phyloP scores from a whole-genome alignment of 768 basidiomycete species.

The Exidia glandulosa region DNA sequence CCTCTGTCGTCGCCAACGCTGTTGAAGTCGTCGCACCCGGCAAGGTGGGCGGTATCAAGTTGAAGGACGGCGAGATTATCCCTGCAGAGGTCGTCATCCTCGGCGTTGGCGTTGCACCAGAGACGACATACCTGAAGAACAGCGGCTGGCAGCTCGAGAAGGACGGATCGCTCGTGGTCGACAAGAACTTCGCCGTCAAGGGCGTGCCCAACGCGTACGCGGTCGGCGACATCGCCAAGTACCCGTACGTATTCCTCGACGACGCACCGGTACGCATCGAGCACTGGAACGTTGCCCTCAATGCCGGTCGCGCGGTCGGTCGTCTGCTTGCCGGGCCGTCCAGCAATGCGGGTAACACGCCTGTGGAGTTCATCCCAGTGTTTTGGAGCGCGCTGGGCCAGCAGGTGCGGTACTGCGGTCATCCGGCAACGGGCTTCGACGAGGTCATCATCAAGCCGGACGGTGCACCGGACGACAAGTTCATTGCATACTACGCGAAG shows the following conservation, averaged over 20 bases:
- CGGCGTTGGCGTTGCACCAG: constrained; percentile 79
- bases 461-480: constrained; percentile 30
- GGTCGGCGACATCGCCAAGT: constrained; percentile 74
- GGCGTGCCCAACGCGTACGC: constrained; percentile 50
- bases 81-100: constrained; percentile 71
- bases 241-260: constrained; percentile 49
- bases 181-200: constrained; percentile 56
- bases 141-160: constrained; percentile 52
- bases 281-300: constrained; percentile 90
- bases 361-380: constrained; percentile 71
- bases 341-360: constrained; percentile 23
- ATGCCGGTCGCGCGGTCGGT: constrained; percentile 78
- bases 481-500: constrained; percentile 71
- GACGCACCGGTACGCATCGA: constrained; percentile 50
- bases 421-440: constrained; percentile 52
- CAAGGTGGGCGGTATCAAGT: constrained; percentile 51
- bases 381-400: constrained; percentile 92
- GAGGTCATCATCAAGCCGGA: constrained; percentile 53
- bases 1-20: not conserved
- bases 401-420: constrained; percentile 77
- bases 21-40: constrained; percentile 2
- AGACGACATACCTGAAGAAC: constrained; percentile 67
- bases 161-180: constrained; percentile 68
- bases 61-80: constrained; percentile 49
- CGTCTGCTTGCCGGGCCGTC: constrained; percentile 54